Evolutionary conservation across 2,329 filamentous ascomycete species (phyloP).

Genomic region (Colletotrichum cordylinicola): DNA sequence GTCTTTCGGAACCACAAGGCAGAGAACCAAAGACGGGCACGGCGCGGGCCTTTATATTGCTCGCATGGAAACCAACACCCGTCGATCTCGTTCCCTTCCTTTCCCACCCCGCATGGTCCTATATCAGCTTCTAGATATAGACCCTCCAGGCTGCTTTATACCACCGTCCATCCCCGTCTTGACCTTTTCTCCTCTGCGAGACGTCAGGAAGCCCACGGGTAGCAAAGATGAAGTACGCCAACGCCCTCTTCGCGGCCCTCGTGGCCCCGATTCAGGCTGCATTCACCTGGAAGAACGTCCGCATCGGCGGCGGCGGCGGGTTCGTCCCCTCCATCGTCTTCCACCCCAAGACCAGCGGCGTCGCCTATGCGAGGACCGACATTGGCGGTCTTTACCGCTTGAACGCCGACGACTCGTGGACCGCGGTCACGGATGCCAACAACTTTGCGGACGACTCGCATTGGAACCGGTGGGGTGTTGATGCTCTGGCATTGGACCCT

Average conservation of each 20-base stretch:
- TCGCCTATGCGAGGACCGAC: conserved; percentile 63
- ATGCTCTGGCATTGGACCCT: conserved; percentile 62
- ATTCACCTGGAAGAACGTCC: conserved; percentile 54
- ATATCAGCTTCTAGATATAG: not conserved
- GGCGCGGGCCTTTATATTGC: not conserved
- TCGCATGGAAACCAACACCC: not conserved
- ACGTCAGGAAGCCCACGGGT: not conserved
- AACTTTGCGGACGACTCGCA: conserved; percentile 43
- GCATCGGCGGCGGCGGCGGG: conserved; percentile 63
- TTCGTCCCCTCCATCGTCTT: conserved; percentile 63
- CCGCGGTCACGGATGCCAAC: conserved; percentile 51
- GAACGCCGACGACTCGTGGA: conserved; percentile 62
- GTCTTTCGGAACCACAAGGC: not conserved
- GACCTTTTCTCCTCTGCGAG: not conserved
- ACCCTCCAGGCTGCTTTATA: not conserved
- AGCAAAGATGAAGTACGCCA: conserved; percentile 15
- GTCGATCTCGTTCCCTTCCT: not conserved
- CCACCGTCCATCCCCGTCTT: not conserved
- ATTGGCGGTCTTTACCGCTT: conserved; percentile 63
- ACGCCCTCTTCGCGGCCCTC: conserved; percentile 17
- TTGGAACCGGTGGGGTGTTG: conserved; percentile 63
- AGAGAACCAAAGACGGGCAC: not conserved
- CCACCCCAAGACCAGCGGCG: conserved; percentile 54
- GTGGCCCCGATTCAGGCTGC: conserved; percentile 34
- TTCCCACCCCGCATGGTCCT: not conserved